These are phyloP conservation scores for Leccinum aurantiacum DNA, from an alignment of 768 basidiomycete species.

Conservation along the genomic window DNA sequence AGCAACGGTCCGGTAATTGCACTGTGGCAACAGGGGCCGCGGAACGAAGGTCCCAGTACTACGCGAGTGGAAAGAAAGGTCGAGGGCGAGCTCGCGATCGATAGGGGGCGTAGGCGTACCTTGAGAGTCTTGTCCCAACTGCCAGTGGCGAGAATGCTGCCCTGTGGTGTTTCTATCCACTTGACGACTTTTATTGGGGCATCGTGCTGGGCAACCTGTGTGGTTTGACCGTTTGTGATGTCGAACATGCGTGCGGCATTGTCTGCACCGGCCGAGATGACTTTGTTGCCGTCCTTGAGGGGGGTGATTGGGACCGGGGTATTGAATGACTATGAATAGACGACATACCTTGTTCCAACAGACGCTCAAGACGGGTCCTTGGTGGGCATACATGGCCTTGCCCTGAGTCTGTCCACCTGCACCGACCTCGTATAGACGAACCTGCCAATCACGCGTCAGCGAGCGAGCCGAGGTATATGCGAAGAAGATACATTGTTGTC, in stretches of 20 bases:
- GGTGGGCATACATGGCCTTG: conserved; percentile 88
- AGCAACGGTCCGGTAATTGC: conserved; percentile 86
- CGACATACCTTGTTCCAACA: conserved; percentile 83
- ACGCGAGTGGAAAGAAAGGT: not conserved
- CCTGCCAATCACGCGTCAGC: conserved; percentile 44
- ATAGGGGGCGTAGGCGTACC: conserved; percentile 42
- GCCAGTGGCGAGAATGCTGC: conserved; percentile 83
- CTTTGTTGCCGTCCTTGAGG: conserved; percentile 79
- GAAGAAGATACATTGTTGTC: conserved; percentile 69
- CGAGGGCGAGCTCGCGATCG: not conserved
- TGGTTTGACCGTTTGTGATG: conserved; percentile 73
- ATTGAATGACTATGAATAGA: conserved; percentile 1
- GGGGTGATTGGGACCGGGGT: conserved; percentile 4
- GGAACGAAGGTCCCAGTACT: conserved; percentile 93
- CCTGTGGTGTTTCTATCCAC: conserved; percentile 75
- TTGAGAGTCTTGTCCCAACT: conserved; percentile 99
- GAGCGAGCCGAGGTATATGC: not conserved
- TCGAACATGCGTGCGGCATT: conserved; percentile 96
- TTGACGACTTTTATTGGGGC: conserved; percentile 81
- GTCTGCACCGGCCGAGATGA: conserved; percentile 92
- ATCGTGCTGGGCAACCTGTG: conserved; percentile 89
- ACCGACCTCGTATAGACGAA: conserved; percentile 89
- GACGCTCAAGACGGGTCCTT: conserved; percentile 83
- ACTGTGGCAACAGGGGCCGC: conserved; percentile 77
- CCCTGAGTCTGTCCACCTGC: conserved; percentile 78